Conservation (phyloP, 2,329 filamentous ascomycete genomes). For the Pseudocercospora vitis region DNA sequence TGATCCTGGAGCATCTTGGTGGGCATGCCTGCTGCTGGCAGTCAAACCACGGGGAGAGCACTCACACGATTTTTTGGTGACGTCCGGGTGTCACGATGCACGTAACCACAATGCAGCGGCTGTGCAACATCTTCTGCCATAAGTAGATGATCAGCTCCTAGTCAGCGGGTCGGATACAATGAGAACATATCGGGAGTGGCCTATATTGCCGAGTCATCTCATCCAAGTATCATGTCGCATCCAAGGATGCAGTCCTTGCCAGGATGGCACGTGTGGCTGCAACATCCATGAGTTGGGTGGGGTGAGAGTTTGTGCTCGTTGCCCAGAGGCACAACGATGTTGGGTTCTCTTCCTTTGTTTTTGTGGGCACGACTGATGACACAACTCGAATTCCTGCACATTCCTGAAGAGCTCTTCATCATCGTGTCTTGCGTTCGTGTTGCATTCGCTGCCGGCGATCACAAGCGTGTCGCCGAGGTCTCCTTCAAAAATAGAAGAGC, state of each 20-base stretch:
- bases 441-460: neutral
- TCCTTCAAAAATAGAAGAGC: neutral
- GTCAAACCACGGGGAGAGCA: neutral
- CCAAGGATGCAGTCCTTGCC: neutral
- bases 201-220: neutral
- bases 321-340: neutral
- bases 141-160: neutral
- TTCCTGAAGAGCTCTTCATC: neutral
- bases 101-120: neutral
- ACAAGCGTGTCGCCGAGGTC: neutral
- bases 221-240: constrained; percentile 3
- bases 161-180: neutral
- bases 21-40: neutral
- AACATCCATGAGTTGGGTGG: neutral
- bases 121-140: constrained; percentile 4
- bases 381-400: neutral
- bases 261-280: constrained; percentile 2
- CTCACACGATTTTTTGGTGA: neutral
- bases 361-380: neutral
- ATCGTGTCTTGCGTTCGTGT: neutral
- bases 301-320: constrained; percentile 1
- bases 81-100: neutral
- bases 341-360: neutral
- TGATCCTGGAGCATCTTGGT: neutral
- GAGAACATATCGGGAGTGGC: neutral